Base-by-base conservation (phyloP, 2,329 filamentous ascomycete species). In the Hypoxylon sp. region DNA sequence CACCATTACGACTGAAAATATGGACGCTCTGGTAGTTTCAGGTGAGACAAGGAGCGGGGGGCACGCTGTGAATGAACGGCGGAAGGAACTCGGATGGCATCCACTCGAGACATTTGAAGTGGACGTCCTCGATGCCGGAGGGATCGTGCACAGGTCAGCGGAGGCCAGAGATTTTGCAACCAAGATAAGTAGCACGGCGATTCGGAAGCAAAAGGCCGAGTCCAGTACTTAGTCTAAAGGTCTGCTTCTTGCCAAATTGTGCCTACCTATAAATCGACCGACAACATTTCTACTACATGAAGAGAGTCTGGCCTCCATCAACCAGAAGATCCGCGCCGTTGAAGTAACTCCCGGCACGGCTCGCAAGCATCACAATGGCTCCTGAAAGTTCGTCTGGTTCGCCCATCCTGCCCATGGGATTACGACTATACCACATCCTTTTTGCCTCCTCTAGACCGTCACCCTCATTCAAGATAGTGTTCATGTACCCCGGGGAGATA, bases 101-200 rank as follows among this genome's bases (percentile, higher is more conserved):
- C 78, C 82, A 22, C 82, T 99, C 38, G 89, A 93, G 24, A 86
- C 96, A 0, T 97, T 93, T 72, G 94, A 97, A 76, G 93, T 98
- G 26, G 92, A 96, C 73, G 93, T 98, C 12, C 84, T 99, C 14
- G 91, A 95, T 77, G 85, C 89, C 2, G 83, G 85, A 38, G 87
- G 88, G 54, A 80, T 83, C 44, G 78, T 81, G n/a, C 80, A 81
- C 1, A 73, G 72, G 42, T 76, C 71, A 38, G 78, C 71, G n/a
- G 80, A 78, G 68, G 81, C 76, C 11, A 85, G 89, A 60, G 84
- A 86, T 69, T 97, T 96, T 78, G 87, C 89, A 24, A 85, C 87
- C 65, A 98, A 97, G 80, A 92, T 97, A 71, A 97, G 93, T 82
- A 97, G 94, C 79, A 96, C 94, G 0, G 91, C 91, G 61, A 97